phyloP scores from a whole-genome alignment of 2,329 filamentous ascomycete genomes.

The Trichoderma gracile region DNA sequence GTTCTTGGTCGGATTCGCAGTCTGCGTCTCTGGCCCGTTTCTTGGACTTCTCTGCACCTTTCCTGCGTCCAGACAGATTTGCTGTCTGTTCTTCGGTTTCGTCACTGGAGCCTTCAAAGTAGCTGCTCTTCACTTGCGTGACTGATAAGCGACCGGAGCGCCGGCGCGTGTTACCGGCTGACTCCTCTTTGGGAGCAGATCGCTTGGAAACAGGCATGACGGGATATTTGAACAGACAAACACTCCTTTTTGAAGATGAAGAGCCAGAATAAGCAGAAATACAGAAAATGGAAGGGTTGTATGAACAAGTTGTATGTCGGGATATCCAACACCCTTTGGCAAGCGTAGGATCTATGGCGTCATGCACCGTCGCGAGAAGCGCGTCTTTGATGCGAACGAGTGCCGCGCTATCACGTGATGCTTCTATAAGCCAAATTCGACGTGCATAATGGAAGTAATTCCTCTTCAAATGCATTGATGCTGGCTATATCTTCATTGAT shows the following conservation, averaged over 20 bases:
- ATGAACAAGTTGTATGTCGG: neutral
- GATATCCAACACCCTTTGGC: neutral
- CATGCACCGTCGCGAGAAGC: constrained; percentile 32
- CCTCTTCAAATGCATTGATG: no score
- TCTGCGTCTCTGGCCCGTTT: constrained; percentile 28
- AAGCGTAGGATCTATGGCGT: constrained; percentile 28
- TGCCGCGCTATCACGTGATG: constrained; percentile 35
- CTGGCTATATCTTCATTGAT: no score
- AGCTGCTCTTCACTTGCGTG: constrained; percentile 51
- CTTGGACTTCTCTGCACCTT: constrained; percentile 34
- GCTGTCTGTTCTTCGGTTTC: constrained; percentile 29
- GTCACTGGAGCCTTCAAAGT: constrained; percentile 48
- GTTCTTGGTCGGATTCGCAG: constrained; percentile 29
- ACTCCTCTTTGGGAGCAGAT: constrained; percentile 35
- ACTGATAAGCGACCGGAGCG: constrained; percentile 50
- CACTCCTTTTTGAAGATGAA: neutral
- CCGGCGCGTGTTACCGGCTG: constrained; percentile 43
- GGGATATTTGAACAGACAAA: neutral
- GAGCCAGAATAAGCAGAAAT: neutral
- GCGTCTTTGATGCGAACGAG: constrained; percentile 27
- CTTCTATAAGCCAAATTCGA: neutral
- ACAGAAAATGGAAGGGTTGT: neutral
- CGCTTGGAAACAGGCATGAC: constrained; percentile 46
- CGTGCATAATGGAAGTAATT: no score
- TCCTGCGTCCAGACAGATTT: constrained; percentile 23